Base-by-base conservation (phyloP, 2,329 filamentous ascomycete genomes). In the Sarocladium kiliense region DNA sequence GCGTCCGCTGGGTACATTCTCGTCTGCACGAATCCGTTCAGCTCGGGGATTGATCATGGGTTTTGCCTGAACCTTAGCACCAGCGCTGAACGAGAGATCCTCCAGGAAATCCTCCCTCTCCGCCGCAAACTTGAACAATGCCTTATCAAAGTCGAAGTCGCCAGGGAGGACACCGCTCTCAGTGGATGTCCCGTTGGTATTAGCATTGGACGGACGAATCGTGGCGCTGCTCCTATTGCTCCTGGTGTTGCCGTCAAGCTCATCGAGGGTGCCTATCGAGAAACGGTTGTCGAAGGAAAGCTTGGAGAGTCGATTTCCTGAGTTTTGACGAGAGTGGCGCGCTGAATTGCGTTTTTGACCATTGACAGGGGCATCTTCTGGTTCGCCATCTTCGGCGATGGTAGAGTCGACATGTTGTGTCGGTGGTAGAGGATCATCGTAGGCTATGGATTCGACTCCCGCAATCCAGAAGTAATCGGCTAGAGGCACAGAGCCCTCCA, bases 61-160 rank as follows among this genome's bases (percentile, higher is more conserved):
- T 56, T 86, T 77, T 56, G 81, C 75, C 62, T 88, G 82, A 23
- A 88, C 79, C 60, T 90, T 88, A 39, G 89, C 88, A 42, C 92
- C 91, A 21, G 92, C 91, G 61, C 83, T 90, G 68, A 97, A 91
- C 61, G 87, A 91, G 54, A 97, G 80, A 68, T 99, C 94, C 60
- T 96, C 90, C 54, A 97, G 77, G 65, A 99, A 99, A 58, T 87
- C 88, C 64, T 99, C 94, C 60, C 94, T 81, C 74, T 97, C 93
- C n/a, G 87, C 88, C 45, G 94, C 91, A 69, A 99, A 99, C 73
- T 97, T 97, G 65, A 91, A 76, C 62, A 99, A 78, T 25, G 94
- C 93, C 66, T 89, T 86, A 68, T 97, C 94, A 65, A 99, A 99
- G 70, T 97, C 94, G 65, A 89, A 91, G 66, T 96, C 91, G 56